Base-by-base conservation (phyloP, 805 yeast species). In the Saccharomycopsis amapae region DNA sequence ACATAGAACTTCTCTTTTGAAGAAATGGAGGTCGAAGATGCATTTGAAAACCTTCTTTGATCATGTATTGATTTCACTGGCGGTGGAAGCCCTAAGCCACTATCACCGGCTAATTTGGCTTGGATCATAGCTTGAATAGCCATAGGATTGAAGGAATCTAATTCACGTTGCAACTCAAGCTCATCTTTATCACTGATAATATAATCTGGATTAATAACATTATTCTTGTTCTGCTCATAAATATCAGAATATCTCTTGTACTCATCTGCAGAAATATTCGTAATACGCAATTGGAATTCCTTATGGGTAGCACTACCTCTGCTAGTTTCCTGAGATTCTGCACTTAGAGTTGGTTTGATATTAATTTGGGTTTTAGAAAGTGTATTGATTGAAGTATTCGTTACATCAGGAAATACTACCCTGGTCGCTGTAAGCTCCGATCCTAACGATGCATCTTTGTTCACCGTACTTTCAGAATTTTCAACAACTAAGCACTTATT, bases 181-280 rank as follows among this genome's bases (percentile, higher is more conserved):
- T 46, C 45, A 17, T 46, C 50, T 19, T 18, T 26, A 13, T 43
- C 48, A 26, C 30, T 28, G 22, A 33, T 24, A n/a, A 26, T 28
- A 28, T 42, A 50, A 31, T 46, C 50, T n/a, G 45, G 48, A 30
- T 31, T 46, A 30, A 35, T 31, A 5, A 38, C 42, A 23, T 40
- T 46, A 19, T 45, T 48, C 18, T 43, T 46, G 41, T 38, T 38
- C 20, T 42, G 39, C 36, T 46, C 50, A 37, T 38, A 42, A 9
- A 38, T n/a, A 36, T 46, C 48, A 26, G 45, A 34, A 28, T 42
- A 46, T 10, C 50, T 23, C 35, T 44, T 48, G 10, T 47, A 40
- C n/a, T 50, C 53, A 24, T 43, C 47, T 10, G 46, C 48, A 25
- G 46, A 32, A 25, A 46, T 50, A 23, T 47, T 48, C 10, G 53